Percentiles rank a stretch among this genome's conserved stretches.
Evolutionary conservation across 306 rosid genomes (phyloP).

Genomic region (Castanea crenata): DNA sequence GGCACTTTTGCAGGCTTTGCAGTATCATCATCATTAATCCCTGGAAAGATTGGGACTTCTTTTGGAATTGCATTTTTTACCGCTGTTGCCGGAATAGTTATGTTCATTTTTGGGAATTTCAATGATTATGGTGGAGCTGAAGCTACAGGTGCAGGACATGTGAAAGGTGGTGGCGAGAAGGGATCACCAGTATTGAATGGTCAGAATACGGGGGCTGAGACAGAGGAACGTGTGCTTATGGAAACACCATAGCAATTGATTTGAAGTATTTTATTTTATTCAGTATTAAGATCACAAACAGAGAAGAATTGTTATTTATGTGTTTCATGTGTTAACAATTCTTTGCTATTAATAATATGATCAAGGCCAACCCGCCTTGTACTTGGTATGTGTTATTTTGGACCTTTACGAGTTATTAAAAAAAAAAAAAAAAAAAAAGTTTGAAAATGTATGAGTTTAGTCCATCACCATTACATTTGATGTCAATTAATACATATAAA

Average conservation of each 20-base stretch:
- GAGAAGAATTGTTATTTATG: background rate
- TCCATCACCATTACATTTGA: no score
- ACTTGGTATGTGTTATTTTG: no score
- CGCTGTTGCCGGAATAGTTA: slow-evolving; percentile 43
- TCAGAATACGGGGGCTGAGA: slow-evolving; percentile 17
- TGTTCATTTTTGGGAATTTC: slow-evolving; percentile 60
- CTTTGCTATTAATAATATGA: no score
- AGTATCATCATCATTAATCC: slow-evolving; percentile 35
- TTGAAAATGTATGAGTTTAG: no score
- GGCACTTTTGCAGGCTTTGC: slow-evolving; percentile 64
- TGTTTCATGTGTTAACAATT: slow-evolving; percentile 4
- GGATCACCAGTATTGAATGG: slow-evolving; percentile 34
- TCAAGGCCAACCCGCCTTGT: no score
- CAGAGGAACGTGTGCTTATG: slow-evolving; percentile 20
- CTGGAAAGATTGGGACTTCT: slow-evolving; percentile 33
- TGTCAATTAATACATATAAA: no score
- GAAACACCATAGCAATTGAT: slow-evolving; percentile 6
- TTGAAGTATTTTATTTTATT: background rate
- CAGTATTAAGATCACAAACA: background rate
- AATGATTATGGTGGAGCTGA: slow-evolving; percentile 70
- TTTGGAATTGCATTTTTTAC: slow-evolving; percentile 59
- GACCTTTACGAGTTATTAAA: no score
- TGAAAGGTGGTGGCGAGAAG: slow-evolving; percentile 37
- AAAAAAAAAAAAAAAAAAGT: no score
- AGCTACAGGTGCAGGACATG: slow-evolving; percentile 80